A percentile compares a stretch with the other conserved stretches of the same genome.
These are phyloP conservation scores for Rubia yunnanensis DNA, from an alignment of 257 asterid species.

Conservation along the genomic window DNA sequence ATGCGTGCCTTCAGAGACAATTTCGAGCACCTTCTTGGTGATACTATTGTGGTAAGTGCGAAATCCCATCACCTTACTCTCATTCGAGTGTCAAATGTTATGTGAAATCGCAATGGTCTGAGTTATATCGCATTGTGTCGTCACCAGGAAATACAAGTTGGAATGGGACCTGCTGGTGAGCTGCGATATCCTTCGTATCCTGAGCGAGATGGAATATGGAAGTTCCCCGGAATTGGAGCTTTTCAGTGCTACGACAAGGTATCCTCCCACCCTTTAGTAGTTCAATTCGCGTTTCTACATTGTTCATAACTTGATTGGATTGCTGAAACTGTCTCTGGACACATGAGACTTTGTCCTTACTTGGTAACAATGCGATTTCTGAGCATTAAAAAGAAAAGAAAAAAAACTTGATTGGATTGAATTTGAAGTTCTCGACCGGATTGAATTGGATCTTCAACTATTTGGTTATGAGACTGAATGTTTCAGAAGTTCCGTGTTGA, in stretches of 20 bases:
- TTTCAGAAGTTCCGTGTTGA: background rate
- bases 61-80: background rate
- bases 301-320: background rate
- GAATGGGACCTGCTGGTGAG: conserved; percentile 99
- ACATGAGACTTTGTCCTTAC: too few relatives aligned
- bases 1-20: conserved; percentile 78
- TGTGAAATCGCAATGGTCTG: background rate
- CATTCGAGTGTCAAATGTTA: background rate
- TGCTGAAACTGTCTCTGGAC: too few relatives aligned
- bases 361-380: too few relatives aligned
- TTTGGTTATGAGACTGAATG: too few relatives aligned
- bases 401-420: too few relatives aligned
- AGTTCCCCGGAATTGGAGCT: conserved; percentile 90
- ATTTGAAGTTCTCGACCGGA: too few relatives aligned
- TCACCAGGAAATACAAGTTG: conserved; percentile 87
- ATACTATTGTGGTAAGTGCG: conserved; percentile 61
- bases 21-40: conserved; percentile 62
- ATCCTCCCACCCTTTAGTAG: background rate
- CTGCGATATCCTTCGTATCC: conserved; percentile 96
- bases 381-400: too few relatives aligned
- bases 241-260: conserved; percentile 97
- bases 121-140: background rate
- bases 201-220: conserved; percentile 74
- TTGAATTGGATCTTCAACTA: too few relatives aligned
- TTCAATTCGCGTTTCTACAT: background rate